Conservation (phyloP, 2,329 filamentous ascomycete species). For the Herpotrichia juniperi region DNA sequence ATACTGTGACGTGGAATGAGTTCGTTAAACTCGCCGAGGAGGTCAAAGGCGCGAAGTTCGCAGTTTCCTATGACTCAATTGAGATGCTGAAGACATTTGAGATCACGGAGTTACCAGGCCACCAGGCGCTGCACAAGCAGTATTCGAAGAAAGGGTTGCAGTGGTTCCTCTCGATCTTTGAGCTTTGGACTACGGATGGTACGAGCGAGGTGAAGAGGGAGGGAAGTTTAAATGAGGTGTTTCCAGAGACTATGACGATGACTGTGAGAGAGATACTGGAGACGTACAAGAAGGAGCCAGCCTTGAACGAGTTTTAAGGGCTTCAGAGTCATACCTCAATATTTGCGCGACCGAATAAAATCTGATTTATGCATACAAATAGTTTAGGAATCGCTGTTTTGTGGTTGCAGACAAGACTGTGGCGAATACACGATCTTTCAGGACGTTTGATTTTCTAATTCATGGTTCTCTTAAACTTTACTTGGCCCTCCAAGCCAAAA, state of each 20-base stretch:
- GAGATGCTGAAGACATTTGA: slow-evolving; percentile 13
- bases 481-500: too few species aligned
- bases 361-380: too few species aligned
- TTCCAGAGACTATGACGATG: not conserved
- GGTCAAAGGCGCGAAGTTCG: slow-evolving; percentile 38
- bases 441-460: too few species aligned
- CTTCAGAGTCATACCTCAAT: too few species aligned
- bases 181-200: not conserved
- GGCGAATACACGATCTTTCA: too few species aligned
- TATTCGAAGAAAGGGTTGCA: not conserved
- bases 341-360: too few species aligned
- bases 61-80: slow-evolving; percentile 15
- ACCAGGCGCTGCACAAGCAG: not conserved
- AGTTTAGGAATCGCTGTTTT: too few species aligned
- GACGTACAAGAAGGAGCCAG: not conserved
- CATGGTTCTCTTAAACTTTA: too few species aligned
- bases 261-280: not conserved
- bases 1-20: slow-evolving; percentile 54
- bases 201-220: not conserved
- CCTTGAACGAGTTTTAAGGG: too few species aligned
- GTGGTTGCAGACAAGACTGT: too few species aligned
- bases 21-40: slow-evolving; percentile 51
- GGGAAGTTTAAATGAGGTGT: not conserved
- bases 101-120: slow-evolving; percentile 21
- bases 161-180: not conserved